phyloP scores from a whole-genome alignment of 768 basidiomycete species.

The Pleurotus giganteus region DNA sequence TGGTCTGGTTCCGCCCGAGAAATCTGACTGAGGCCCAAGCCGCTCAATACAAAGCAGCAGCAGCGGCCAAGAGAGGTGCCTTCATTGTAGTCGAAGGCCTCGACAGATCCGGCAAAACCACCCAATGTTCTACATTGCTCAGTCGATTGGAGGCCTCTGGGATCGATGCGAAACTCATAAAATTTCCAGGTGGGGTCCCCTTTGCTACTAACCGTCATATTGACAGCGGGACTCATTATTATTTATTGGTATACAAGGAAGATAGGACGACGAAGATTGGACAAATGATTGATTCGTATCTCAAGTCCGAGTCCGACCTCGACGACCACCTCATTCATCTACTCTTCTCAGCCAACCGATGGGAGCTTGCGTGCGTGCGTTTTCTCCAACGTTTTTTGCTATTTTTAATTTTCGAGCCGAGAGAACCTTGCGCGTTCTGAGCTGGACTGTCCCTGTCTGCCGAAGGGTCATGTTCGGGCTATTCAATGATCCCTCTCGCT shows the following conservation, averaged over 20 bases:
- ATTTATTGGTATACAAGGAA: slow-evolving; percentile 26
- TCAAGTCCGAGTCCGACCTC: slow-evolving; percentile 79
- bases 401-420: too few species aligned
- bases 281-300: slow-evolving; percentile 89
- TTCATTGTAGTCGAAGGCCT: slow-evolving; percentile 96
- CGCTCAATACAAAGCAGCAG: not conserved
- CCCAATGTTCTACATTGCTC: slow-evolving; percentile 69
- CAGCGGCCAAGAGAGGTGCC: slow-evolving; percentile 50
- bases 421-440: too few species aligned
- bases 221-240: slow-evolving; percentile 1
- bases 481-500: too few species aligned
- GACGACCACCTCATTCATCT: slow-evolving; percentile 92
- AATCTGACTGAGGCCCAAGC: not conserved
- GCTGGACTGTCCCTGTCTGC: too few species aligned
- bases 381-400: too few species aligned
- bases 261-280: slow-evolving; percentile 92
- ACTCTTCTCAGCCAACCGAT: slow-evolving; percentile 94
- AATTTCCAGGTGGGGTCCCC: slow-evolving; percentile 81
- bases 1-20: not conserved
- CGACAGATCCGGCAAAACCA: slow-evolving; percentile 94
- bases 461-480: too few species aligned
- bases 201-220: not conserved
- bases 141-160: slow-evolving; percentile 46
- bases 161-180: slow-evolving; percentile 56
- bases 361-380: slow-evolving; percentile 77